These are phyloP conservation scores for Lichina pygmaea DNA, from an alignment of 495 filamentous ascomycete genomes.

Conservation along the genomic window DNA sequence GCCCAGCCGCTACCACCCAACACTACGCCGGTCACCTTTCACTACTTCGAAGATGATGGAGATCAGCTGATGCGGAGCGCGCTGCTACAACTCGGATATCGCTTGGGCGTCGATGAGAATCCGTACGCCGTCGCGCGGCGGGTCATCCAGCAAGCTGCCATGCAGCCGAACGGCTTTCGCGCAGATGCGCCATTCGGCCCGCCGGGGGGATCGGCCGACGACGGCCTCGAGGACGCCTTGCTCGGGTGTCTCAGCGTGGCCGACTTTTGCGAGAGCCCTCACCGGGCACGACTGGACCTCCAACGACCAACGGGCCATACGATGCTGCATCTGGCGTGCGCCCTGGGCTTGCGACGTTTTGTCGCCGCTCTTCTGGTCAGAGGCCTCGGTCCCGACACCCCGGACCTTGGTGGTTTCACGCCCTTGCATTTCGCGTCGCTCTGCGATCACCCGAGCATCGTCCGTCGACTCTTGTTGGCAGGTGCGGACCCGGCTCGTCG, in stretches of 20 bases:
- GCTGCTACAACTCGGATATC: slow-evolving; percentile 18
- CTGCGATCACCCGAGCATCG: slow-evolving; percentile 45
- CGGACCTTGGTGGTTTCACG: slow-evolving; percentile 60
- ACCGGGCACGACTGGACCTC: slow-evolving; percentile 35
- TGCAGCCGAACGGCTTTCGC: too few relatives aligned
- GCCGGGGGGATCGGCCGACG: too few relatives aligned
- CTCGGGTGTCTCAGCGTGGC: slow-evolving; percentile 50
- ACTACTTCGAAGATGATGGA: slow-evolving; percentile 57
- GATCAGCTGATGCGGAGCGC: slow-evolving; percentile 33
- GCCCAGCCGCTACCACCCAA: slow-evolving; percentile 14
- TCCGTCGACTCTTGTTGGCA: slow-evolving; percentile 41
- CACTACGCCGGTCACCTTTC: slow-evolving; percentile 31
- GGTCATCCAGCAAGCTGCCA: too few relatives aligned
- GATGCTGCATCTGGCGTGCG: slow-evolving; percentile 59
- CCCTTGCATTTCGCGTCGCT: slow-evolving; percentile 69
- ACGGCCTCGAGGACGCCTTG: slow-evolving; percentile 40
- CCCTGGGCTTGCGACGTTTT: slow-evolving; percentile 47
- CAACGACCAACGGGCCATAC: slow-evolving; percentile 41
- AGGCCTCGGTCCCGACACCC: slow-evolving; percentile 47
- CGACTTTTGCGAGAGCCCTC: slow-evolving; percentile 46
- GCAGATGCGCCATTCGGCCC: too few relatives aligned
- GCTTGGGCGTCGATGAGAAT: slow-evolving; percentile 22
- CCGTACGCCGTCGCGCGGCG: too few relatives aligned
- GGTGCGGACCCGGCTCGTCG: slow-evolving; percentile 46
- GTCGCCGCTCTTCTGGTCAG: slow-evolving; percentile 56